Percentiles rank a stretch among this genome's conserved stretches.
These are phyloP conservation scores for Diplodia mutila DNA, from an alignment of 2,329 filamentous ascomycete genomes.

Conservation along the genomic window DNA sequence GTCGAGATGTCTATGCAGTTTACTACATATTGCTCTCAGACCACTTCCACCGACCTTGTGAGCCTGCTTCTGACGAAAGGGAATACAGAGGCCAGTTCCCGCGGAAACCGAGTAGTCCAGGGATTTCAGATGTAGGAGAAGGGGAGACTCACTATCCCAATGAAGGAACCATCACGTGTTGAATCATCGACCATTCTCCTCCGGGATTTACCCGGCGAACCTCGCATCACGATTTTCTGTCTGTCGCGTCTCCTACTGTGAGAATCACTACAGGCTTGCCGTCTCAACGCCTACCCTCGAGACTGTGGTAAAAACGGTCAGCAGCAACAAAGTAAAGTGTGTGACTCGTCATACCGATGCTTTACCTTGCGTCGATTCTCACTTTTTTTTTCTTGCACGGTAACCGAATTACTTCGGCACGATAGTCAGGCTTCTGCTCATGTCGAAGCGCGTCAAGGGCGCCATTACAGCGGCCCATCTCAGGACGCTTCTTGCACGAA, in stretches of 20 bases:
- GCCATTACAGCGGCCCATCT: constrained; percentile 58
- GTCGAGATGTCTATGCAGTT: too few relatives aligned
- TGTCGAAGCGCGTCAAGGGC: constrained; percentile 1
- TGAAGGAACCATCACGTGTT: background rate
- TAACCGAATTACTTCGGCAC: background rate
- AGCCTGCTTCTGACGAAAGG: too few relatives aligned
- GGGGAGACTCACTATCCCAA: background rate
- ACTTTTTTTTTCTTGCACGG: background rate
- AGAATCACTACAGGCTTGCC: background rate
- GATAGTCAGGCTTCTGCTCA: background rate
- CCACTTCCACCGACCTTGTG: too few relatives aligned
- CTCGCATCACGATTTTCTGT: background rate
- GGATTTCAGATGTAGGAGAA: background rate
- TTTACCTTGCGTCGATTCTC: background rate
- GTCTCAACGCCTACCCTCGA: background rate
- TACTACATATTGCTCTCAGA: too few relatives aligned
- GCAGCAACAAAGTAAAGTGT: background rate
- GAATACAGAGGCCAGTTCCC: background rate
- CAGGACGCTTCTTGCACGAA: constrained; percentile 62
- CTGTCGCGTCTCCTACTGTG: background rate
- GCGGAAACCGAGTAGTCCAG: background rate
- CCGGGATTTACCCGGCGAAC: background rate
- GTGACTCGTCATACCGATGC: background rate
- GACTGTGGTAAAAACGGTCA: background rate
- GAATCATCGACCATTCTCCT: background rate